A percentile compares a stretch with the other conserved stretches of the same genome.
These are phyloP conservation scores for Eucalyptus curtisii DNA, from an alignment of 345 rosid genomes.

Conservation along the genomic window DNA sequence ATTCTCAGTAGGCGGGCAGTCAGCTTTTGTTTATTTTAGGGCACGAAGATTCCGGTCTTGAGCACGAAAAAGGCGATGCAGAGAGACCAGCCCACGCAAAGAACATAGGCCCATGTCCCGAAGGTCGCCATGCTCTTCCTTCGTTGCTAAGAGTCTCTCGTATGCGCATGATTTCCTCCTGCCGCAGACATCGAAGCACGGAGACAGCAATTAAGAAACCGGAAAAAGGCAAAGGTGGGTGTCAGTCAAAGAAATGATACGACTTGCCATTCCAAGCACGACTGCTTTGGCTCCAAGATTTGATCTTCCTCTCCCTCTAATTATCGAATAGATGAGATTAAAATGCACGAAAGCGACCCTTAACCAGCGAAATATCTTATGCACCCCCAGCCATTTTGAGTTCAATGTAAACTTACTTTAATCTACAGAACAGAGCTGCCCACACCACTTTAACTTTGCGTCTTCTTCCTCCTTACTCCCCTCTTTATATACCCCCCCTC, in stretches of 20 bases:
- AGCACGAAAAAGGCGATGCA: background rate
- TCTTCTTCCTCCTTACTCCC: background rate
- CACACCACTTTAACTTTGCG: background rate
- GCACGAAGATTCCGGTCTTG: background rate
- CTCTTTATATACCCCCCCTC: conserved; percentile 26
- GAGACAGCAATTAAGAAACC: background rate
- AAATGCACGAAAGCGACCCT: background rate
- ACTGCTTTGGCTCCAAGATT: background rate
- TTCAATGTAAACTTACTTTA: background rate
- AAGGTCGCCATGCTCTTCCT: background rate
- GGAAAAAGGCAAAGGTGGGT: background rate
- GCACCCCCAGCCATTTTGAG: background rate
- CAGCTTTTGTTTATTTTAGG: background rate
- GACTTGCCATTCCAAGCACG: background rate
- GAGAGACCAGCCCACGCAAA: background rate
- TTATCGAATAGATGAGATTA: background rate
- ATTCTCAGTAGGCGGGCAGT: background rate
- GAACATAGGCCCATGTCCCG: background rate
- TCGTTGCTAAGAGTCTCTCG: background rate
- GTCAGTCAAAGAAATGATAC: background rate
- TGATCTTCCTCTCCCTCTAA: background rate
- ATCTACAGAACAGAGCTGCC: background rate
- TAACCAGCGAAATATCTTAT: background rate
- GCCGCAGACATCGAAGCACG: background rate
- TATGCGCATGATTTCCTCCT: background rate